These are phyloP conservation scores for Pecoramyces ruminantium DNA, from an alignment of 192 early-diverging fungal genomes.

Conservation along the genomic window DNA sequence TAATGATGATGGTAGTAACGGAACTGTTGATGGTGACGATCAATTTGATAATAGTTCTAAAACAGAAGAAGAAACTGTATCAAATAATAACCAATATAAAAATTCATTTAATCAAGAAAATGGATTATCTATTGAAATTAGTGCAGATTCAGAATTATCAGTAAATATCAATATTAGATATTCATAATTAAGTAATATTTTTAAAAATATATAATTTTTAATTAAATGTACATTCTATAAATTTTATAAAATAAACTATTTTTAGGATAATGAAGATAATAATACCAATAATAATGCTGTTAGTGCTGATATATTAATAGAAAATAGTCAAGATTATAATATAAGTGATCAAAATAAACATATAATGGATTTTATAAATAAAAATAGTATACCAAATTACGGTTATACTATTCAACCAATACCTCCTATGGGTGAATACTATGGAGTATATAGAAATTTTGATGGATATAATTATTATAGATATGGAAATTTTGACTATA, in stretches of 20 bases:
- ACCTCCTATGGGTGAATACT: not conserved
- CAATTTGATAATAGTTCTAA: not conserved
- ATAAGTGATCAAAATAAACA: not conserved
- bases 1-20: not conserved
- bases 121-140: not conserved
- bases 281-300: not conserved
- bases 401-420: not conserved
- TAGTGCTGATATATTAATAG: not conserved
- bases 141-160: not conserved
- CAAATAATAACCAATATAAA: not conserved
- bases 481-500: not conserved
- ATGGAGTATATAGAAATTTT: not conserved
- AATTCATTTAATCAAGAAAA: not conserved
- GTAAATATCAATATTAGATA: not conserved
- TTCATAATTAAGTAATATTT: too few species aligned
- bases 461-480: not conserved
- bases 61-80: not conserved
- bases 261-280: not conserved
- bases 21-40: not conserved
- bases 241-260: too few species aligned
- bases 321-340: not conserved
- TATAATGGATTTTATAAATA: not conserved
- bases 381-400: not conserved
- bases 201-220: too few species aligned
- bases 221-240: too few species aligned